These are phyloP conservation scores for Fremontodendron californicum DNA, from an alignment of 345 rosid species.

Conservation along the genomic window DNA sequence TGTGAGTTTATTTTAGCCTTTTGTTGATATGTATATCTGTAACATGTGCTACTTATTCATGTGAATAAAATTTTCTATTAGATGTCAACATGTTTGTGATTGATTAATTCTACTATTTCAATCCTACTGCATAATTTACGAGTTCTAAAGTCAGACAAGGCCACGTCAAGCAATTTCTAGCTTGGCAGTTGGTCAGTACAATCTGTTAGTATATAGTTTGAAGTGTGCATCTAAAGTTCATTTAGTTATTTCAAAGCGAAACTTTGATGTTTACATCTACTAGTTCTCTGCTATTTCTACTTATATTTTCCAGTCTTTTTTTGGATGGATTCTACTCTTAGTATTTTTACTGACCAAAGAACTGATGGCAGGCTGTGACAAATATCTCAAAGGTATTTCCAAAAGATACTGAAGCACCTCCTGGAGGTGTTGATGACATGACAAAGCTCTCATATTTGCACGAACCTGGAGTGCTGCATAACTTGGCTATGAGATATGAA, in stretches of 20 bases:
- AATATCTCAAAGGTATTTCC: constrained; percentile 80
- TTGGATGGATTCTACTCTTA: background rate
- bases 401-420: constrained; percentile 92
- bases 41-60: background rate
- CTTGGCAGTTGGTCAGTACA: constrained; percentile 6
- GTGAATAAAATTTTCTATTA: constrained; percentile 6
- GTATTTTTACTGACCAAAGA: constrained; percentile 6
- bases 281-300: background rate
- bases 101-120: background rate
- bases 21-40: background rate
- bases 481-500: constrained; percentile 93
- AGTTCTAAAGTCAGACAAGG: constrained; percentile 3
- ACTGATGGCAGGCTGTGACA: constrained; percentile 64
- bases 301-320: background rate
- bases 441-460: constrained; percentile 98
- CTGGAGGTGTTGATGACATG: constrained; percentile 99
- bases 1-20: constrained; percentile 3
- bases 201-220: constrained; percentile 4
- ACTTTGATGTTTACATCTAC: constrained; percentile 7
- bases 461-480: constrained; percentile 94
- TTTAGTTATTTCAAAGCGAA: constrained; percentile 14
- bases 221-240: constrained; percentile 8
- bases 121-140: background rate
- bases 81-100: background rate
- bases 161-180: background rate